Base-by-base conservation (phyloP, 805 yeast species). In the Nadsonia fulvescens region DNA sequence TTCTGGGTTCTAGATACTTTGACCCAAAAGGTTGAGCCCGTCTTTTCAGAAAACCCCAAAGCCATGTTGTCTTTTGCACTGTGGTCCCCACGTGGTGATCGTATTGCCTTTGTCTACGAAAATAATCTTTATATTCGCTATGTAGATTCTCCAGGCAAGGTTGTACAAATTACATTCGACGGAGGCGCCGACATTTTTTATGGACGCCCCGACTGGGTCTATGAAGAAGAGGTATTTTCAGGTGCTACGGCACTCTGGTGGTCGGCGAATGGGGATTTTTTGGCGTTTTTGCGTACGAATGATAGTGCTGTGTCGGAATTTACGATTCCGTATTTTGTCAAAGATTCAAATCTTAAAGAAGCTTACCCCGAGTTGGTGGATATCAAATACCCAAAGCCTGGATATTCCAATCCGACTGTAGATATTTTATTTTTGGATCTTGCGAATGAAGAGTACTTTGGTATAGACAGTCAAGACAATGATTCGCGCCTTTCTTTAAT, bases 201-300 rank as follows among this genome's bases (percentile, higher is more conserved):
- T 43, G 94, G 93, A 2, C 71, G 72, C 33, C 91, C 93, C 0
- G 93, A 81, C 43, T 81, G 94, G 94, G 91, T 79, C 5, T 81
- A 81, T 38, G 94, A 82, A 43, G 94, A 81, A 38, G 94, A 81
- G 47, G 89, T 81, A 1, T 61, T 76, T 28, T 68, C 66, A 18
- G 61, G 66, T 13, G 81, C 72, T 38, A 50, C 60, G 12, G 78
- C 83, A 1, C 37, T 79, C 24, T 81, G 92, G 92, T 82, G 93
- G 93, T 73, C 92, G 4, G 78, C 78, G 6, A 48, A 56, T 21
- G 82, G 86, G 8, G 52, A 61, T n/a, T 61, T 56, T 38, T 43
- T 82, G 22, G 62, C 81, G 0, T 73, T 65, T 34, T 47, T 76
- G 37, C 60, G 69, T 31, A 65, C 76, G 18, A 71, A 81, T 45